Evolutionary conservation across 345 rosid genomes (phyloP).

Genomic region (Gossypium ekmanianum): DNA sequence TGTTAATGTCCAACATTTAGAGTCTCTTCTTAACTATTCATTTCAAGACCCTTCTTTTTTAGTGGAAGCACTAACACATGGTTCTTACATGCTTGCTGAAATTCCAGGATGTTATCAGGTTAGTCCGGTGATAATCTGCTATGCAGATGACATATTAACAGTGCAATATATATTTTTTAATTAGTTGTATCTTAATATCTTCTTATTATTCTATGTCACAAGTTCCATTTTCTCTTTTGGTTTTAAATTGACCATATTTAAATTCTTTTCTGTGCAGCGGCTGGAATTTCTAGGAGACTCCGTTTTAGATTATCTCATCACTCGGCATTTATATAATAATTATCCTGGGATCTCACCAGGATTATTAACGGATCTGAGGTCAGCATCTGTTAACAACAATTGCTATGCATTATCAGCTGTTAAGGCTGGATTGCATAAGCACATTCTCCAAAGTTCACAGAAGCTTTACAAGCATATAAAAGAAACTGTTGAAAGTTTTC

Average conservation of each 20-base stretch:
- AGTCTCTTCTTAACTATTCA: slow-evolving; percentile 52
- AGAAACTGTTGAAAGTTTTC: slow-evolving; percentile 27
- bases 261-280: slow-evolving; percentile 43
- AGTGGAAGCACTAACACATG: slow-evolving; percentile 92
- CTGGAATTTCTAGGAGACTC: slow-evolving; percentile 94
- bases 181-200: background rate
- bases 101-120: slow-evolving; percentile 94
- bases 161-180: background rate
- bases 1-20: slow-evolving; percentile 43
- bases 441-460: slow-evolving; percentile 66
- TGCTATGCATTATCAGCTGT: slow-evolving; percentile 63
- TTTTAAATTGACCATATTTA: background rate
- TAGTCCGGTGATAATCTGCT: slow-evolving; percentile 2
- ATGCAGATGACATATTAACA: background rate
- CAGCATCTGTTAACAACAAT: slow-evolving; percentile 91
- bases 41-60: slow-evolving; percentile 62
- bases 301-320: slow-evolving; percentile 73
- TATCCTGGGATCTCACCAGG: slow-evolving; percentile 79
- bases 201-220: background rate
- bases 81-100: slow-evolving; percentile 87
- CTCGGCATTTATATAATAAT: slow-evolving; percentile 44
- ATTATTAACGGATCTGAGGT: slow-evolving; percentile 77
- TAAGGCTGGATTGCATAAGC: slow-evolving; percentile 56
- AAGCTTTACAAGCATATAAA: slow-evolving; percentile 54
- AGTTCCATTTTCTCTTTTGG: background rate